A percentile compares a stretch with the other conserved stretches of the same genome.
Evolutionary conservation across 2,329 filamentous ascomycete species (phyloP).

Genomic region (Ceratocystis albifundus): DNA sequence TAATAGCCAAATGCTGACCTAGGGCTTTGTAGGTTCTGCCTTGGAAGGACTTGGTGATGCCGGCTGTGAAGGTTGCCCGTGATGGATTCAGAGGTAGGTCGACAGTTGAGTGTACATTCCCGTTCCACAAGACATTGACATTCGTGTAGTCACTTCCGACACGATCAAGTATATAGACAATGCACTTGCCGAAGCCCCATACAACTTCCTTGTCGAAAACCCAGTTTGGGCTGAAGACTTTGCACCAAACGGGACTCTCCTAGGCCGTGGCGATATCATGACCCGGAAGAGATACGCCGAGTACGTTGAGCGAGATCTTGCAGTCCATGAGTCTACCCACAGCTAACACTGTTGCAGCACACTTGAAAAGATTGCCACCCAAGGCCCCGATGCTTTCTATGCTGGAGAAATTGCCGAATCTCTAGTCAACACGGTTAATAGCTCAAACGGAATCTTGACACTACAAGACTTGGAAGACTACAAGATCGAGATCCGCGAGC

Average conservation of each 20-base stretch:
- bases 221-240: constrained; percentile 79
- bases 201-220: constrained; percentile 61
- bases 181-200: constrained; percentile 22
- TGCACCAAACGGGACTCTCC: constrained; percentile 63
- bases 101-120: neutral
- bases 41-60: constrained; percentile 61
- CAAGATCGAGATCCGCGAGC: constrained; percentile 51
- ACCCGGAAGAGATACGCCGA: constrained; percentile 67
- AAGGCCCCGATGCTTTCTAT: constrained; percentile 67
- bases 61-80: constrained; percentile 61
- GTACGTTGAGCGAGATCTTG: constrained; percentile 27
- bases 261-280: constrained; percentile 64
- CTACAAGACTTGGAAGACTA: constrained; percentile 66
- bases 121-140: constrained; percentile 22
- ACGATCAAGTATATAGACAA: constrained; percentile 59
- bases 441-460: constrained; percentile 72
- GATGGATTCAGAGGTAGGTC: constrained; percentile 50
- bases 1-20: neutral
- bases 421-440: constrained; percentile 57
- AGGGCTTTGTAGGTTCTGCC: constrained; percentile 34
- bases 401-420: constrained; percentile 58
- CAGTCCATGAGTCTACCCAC: neutral
- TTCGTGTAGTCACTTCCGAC: constrained; percentile 52
- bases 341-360: constrained; percentile 35
- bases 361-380: constrained; percentile 60